phyloP scores from a whole-genome alignment of 2,329 filamentous ascomycete genomes.

The Tolypocladium guangdongense region DNA sequence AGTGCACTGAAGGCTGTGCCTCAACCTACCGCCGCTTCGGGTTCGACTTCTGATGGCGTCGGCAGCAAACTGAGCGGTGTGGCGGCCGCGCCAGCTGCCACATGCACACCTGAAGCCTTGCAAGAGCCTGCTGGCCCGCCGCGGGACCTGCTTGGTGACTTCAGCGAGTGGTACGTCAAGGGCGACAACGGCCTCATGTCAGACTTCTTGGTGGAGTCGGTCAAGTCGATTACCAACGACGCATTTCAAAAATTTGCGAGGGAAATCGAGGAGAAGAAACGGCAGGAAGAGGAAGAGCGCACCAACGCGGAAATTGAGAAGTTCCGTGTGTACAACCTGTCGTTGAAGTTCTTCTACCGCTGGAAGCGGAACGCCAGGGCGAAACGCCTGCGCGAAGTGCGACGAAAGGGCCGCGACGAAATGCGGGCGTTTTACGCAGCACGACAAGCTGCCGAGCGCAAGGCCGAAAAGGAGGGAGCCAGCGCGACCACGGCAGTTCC shows the following conservation, averaged over 20 bases:
- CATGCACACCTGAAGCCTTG: conserved; percentile 5
- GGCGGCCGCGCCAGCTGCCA: background rate
- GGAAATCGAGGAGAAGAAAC: conserved; percentile 29
- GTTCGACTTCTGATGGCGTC: background rate
- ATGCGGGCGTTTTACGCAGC: conserved; percentile 34
- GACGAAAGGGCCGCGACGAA: conserved; percentile 39
- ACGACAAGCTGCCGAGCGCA: conserved; percentile 20
- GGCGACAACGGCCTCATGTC: conserved; percentile 43
- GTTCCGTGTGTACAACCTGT: conserved; percentile 38
- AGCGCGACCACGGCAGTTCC: too few relatives aligned
- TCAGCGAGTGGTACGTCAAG: conserved; percentile 43
- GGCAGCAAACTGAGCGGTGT: background rate
- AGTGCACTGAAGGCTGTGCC: background rate
- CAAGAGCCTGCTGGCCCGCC: conserved; percentile 7
- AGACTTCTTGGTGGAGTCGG: conserved; percentile 34
- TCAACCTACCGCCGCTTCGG: background rate
- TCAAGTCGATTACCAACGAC: conserved; percentile 32
- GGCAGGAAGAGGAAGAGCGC: conserved; percentile 36
- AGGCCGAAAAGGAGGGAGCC: conserved; percentile 20
- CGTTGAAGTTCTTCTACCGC: conserved; percentile 44
- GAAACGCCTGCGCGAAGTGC: conserved; percentile 36
- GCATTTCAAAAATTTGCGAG: conserved; percentile 29
- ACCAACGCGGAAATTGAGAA: conserved; percentile 33
- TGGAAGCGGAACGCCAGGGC: conserved; percentile 41
- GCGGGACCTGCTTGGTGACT: conserved; percentile 34